A percentile compares a stretch with the other conserved stretches of the same genome.
Conservation (phyloP, 2,329 filamentous ascomycete species). For the Tricladium varicosporioides region DNA sequence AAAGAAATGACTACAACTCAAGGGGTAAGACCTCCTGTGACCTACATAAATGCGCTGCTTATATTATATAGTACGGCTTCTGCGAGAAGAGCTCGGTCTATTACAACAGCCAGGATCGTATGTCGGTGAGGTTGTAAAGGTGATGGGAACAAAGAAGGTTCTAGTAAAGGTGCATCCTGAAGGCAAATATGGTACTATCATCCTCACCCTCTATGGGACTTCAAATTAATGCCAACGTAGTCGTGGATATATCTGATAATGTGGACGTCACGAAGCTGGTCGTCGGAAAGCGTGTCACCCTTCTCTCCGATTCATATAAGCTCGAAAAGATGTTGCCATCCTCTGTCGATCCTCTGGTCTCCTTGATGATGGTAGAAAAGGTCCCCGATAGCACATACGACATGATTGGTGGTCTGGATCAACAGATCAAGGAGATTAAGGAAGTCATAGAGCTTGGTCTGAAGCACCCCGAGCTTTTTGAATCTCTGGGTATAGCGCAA, state of each 20-base stretch:
- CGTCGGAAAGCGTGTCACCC: conserved; percentile 92
- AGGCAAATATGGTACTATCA: conserved; percentile 89
- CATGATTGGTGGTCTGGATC: conserved; percentile 98
- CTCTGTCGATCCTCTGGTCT: conserved; percentile 96
- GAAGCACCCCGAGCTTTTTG: conserved; percentile 97
- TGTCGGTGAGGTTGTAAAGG: conserved; percentile 99
- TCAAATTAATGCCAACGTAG: conserved; percentile 45
- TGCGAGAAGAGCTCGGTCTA: conserved; percentile 92
- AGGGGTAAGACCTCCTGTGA: conserved; percentile 43
- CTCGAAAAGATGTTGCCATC: conserved; percentile 98
- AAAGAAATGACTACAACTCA: conserved; percentile 99
- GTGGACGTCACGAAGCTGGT: conserved; percentile 96
- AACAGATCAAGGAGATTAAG: conserved; percentile 99
- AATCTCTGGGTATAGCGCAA: conserved; percentile 97
- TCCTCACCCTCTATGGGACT: not conserved
- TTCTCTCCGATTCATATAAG: conserved; percentile 97
- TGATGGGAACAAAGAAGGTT: conserved; percentile 99
- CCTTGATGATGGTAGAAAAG: conserved; percentile 99
- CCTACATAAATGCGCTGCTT: conserved; percentile 13
- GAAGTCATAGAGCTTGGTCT: conserved; percentile 98
- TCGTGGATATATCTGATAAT: conserved; percentile 91
- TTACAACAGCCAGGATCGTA: conserved; percentile 97
- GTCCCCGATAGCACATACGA: conserved; percentile 99
- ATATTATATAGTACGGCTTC: conserved; percentile 65
- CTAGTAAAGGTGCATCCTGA: conserved; percentile 98